phyloP scores from a whole-genome alignment of 139 green algal genomes.

The Gonium pectorale region DNA sequence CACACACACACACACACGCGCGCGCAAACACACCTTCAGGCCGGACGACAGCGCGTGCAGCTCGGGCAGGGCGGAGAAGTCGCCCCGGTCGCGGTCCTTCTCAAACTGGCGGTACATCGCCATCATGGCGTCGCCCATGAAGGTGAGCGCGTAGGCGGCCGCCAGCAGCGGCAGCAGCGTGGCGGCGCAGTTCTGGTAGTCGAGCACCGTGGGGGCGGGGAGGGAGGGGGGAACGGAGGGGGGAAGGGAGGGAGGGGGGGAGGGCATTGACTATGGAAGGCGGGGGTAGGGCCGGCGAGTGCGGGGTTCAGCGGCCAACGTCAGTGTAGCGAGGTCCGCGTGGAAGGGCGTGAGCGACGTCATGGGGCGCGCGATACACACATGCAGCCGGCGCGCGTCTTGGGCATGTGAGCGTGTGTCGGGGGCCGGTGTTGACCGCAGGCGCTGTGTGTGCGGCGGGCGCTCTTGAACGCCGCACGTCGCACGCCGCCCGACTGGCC shows the following conservation, averaged over 20 bases:
- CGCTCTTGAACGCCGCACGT: too few relatives aligned
- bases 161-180: conserved; percentile 89
- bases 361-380: too few relatives aligned
- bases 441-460: too few relatives aligned
- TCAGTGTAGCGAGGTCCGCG: too few relatives aligned
- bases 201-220: conserved; percentile 82
- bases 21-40: conserved; percentile 73
- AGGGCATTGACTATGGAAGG: too few relatives aligned
- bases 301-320: too few relatives aligned
- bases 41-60: conserved; percentile 89
- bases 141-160: conserved; percentile 87
- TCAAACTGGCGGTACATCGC: conserved; percentile 83
- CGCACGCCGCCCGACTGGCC: too few relatives aligned
- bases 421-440: too few relatives aligned
- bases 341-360: too few relatives aligned
- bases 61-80: conserved; percentile 90
- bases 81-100: conserved; percentile 73
- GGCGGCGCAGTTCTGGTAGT: conserved; percentile 92
- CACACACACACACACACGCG: neutral
- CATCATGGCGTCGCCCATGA: conserved; percentile 87
- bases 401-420: too few relatives aligned
- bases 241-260: neutral
- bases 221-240: neutral
- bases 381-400: too few relatives aligned
- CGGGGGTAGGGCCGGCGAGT: too few relatives aligned